Conservation (phyloP, 805 yeast genomes). For the Zygoascus tannicola region DNA sequence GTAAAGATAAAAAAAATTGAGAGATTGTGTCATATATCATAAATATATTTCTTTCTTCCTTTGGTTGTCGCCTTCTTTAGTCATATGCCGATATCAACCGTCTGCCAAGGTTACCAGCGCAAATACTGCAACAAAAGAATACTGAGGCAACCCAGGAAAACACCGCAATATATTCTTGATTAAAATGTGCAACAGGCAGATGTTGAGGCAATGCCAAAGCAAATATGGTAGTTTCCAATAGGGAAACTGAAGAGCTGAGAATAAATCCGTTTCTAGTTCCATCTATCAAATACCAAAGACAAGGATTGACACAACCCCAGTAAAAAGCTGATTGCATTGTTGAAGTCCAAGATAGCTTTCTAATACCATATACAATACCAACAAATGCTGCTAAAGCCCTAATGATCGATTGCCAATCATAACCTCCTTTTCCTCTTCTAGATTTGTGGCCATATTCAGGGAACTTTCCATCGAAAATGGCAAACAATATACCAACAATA, state of each 20-base stretch:
- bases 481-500: constrained; percentile 22
- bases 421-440: constrained; percentile 17
- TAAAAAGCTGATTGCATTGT: constrained; percentile 29
- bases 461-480: constrained; percentile 20
- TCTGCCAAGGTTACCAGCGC: constrained; percentile 33
- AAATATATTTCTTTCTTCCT: too few species aligned
- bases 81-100: constrained; percentile 23
- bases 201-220: constrained; percentile 20
- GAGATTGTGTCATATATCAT: too few species aligned
- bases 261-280: constrained; percentile 30
- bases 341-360: constrained; percentile 30
- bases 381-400: constrained; percentile 32
- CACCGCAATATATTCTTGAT: constrained; percentile 22
- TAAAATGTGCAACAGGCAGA: constrained; percentile 14
- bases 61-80: too few species aligned
- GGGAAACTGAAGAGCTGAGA: constrained; percentile 25
- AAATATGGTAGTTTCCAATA: constrained; percentile 24
- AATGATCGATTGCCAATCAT: constrained; percentile 29
- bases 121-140: constrained; percentile 29
- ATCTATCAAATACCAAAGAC: constrained; percentile 32
- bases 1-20: too few species aligned
- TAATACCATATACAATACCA: constrained; percentile 32
- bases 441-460: constrained; percentile 13
- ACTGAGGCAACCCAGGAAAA: constrained; percentile 24
- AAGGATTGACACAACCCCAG: constrained; percentile 32